Conservation (phyloP, 2,329 filamentous ascomycete genomes). For the Nothophaeocryptopus gaeumannii region DNA sequence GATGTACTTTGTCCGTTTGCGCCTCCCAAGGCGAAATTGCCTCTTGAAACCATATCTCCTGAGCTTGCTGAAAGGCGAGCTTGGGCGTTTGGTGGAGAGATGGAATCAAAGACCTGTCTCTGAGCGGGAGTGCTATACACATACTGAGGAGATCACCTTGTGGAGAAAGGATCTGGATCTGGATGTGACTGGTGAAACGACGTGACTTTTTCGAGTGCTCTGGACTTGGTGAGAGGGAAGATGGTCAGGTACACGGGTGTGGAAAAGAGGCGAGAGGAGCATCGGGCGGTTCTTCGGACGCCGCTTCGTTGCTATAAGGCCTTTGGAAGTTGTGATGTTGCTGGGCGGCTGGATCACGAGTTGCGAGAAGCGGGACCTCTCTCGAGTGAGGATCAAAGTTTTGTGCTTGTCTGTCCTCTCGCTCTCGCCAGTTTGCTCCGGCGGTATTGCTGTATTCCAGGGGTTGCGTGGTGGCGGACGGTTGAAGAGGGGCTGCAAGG, state of each 20-base stretch:
- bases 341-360: constrained; percentile 13
- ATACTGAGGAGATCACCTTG: constrained; percentile 60
- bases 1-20: constrained; percentile 87
- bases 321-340: constrained; percentile 20
- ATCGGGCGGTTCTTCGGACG: constrained; percentile 6
- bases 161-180: constrained; percentile 8
- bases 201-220: constrained; percentile 19
- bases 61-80: constrained; percentile 14
- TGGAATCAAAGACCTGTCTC: constrained; percentile 95
- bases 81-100: constrained; percentile 47
- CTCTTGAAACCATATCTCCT: constrained; percentile 49
- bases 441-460: constrained; percentile 2
- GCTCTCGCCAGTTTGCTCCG: constrained; percentile 21
- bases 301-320: constrained; percentile 15
- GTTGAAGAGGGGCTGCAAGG: constrained; percentile 1
- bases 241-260: constrained; percentile 7
- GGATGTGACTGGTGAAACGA: constrained; percentile 27
- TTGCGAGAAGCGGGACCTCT: constrained; percentile 67
- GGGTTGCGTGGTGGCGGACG: background rate
- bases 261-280: background rate
- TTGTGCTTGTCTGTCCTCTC: constrained; percentile 71
- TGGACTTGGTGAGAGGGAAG: constrained; percentile 13
- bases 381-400: constrained; percentile 90
- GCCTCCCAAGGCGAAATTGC: constrained; percentile 44
- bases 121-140: constrained; percentile 72